A percentile compares a stretch with the other conserved stretches of the same genome.
Evolutionary conservation across 2,329 filamentous ascomycete species (phyloP).

Genomic region (Xylaria sp.): DNA sequence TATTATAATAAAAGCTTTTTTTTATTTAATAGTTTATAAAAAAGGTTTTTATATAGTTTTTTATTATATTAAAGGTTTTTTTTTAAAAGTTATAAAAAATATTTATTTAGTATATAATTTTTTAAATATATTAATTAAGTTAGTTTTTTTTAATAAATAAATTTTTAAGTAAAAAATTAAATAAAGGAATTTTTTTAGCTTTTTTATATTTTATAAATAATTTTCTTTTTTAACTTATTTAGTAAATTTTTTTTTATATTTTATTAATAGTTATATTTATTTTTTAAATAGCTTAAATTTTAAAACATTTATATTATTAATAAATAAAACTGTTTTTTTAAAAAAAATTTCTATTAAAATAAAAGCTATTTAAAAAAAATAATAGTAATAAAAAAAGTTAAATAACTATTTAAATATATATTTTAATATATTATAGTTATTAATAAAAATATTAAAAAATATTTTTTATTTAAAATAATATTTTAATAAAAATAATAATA

Average conservation of each 20-base stretch:
- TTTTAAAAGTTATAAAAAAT: not conserved
- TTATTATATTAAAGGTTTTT: not conserved
- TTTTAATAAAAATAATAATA: not conserved
- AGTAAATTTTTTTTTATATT: not conserved
- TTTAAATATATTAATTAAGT: not conserved
- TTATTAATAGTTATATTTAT: not conserved
- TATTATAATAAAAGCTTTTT: not conserved
- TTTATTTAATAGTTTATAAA: not conserved
- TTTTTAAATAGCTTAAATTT: not conserved
- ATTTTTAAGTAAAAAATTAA: slow-evolving; percentile 1
- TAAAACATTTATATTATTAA: not conserved
- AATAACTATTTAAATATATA: not conserved
- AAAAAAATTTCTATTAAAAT: not conserved
- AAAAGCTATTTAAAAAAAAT: not conserved
- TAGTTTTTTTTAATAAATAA: not conserved
- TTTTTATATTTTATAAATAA: not conserved
- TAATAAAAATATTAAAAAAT: not conserved
- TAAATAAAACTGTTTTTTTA: not conserved
- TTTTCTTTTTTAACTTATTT: not conserved
- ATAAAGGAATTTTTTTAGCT: not conserved
- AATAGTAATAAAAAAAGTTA: not conserved
- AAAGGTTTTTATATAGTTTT: not conserved
- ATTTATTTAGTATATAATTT: not conserved
- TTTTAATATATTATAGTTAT: not conserved
- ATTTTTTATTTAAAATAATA: not conserved